Base-by-base conservation (phyloP, 2,329 filamentous ascomycete species). In the Cladosporium cucumerinum region DNA sequence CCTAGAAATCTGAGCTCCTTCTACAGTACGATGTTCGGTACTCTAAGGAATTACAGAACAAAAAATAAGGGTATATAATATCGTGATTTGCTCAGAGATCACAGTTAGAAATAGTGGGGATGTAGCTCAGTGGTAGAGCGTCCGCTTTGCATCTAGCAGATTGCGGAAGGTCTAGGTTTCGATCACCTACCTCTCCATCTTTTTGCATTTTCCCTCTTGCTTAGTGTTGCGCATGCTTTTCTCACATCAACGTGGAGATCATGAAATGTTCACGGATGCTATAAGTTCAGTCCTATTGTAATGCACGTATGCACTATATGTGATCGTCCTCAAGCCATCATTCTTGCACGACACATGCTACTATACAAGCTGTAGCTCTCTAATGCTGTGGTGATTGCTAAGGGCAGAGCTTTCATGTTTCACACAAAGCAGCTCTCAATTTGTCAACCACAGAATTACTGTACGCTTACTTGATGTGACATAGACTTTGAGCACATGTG, bases 61-160 rank as follows among this genome's bases (percentile, higher is more conserved):
- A 3, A 28, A 28, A 5, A 1, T 5, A 46, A n/a, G 2, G 16
- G 6, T 46, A 18, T 46, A n/a, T 46, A 46, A 46, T 5, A 5
- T 28, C 7, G 5, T 5, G 26, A 4, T 5, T 28, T 28, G 26
- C 26, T 4, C 5, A 28, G 26, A 7, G 26, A 7, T 28, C 7
- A 28, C 16, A 46, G 14, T 21, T n/a, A n/a, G 16, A 21, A 46
- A 28, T 28, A 28, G 26, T 28, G 26, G 26, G 26, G 28, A 43
- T 62, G 49, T 62, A 55, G 60, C 60, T 54, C 60, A 62, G 60
- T 55, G 60, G 60, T 62, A 62, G 60, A 54, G 60, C 60, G 60
- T 55, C 34, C 49, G 49, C 60, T 62, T 62, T 62, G 60, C 60
- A 62, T 55, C 25, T 25, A 46, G 18, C 16, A 55, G 34, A 54